Base-by-base conservation (phyloP, 2,329 filamentous ascomycete genomes). In the Trichoderma breve region DNA sequence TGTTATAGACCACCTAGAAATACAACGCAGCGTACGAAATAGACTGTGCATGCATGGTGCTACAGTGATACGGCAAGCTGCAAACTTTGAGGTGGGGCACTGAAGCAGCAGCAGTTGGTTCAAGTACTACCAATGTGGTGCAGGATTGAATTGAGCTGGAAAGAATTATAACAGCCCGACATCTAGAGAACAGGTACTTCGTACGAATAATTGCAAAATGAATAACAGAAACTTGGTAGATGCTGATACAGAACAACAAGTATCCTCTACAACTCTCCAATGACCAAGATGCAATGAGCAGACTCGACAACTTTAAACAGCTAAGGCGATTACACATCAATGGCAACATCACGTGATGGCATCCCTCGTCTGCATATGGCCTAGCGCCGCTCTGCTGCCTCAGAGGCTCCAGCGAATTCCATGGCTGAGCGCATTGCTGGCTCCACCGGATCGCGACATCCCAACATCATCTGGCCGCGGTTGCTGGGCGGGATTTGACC, bases 381-480 rank as follows among this genome's bases (percentile, higher is more conserved):
- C 24, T 67, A 67, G 34, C 1, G n/a, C 67, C 39, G 7, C 24
- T 18, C 28, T 30, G 26, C 55, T 32, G 55, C 55, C 55, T 58
- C 64, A 36, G 36, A 57, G 32, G 57, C 32, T 62, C 64, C 64
- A 63, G 47, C 53, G 71, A 67, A 69, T 64, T 72, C 57, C 67
- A 70, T 61, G 71, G 63, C 51, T 34, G 30, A 68, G 57, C 71
- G 65, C 71, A 71, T 67, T 53, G 36, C 69, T 57, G 62, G 68
- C 70, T 73, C 68, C 68, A 71, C 65, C 68, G 68, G 47, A 72
- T 73, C 69, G 68, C 71, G 67, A 68, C 39, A 64, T 71, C 65
- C 60, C 60, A 70, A 61, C 71, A 74, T 74, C 65, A 70, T 67
- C 73, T 71, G 58, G 73, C 75, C 67, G 73, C 74, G 73, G 70